These are phyloP conservation scores for Lipomyces orientalis DNA, from an alignment of 805 yeast genomes.

Conservation along the genomic window DNA sequence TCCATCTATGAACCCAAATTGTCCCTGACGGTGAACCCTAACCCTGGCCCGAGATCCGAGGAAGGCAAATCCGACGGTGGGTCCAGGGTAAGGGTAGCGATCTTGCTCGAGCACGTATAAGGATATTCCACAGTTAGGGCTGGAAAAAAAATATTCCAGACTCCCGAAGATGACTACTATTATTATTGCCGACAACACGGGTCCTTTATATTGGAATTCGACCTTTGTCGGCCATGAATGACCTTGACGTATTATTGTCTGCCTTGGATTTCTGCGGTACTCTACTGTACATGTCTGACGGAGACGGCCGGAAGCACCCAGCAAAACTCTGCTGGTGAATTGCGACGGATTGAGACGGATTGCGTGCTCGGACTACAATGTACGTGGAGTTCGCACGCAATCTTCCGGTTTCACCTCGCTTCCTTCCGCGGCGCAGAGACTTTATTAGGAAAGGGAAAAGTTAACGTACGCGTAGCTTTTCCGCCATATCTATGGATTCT, in stretches of 20 bases:
- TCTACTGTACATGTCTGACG: background rate
- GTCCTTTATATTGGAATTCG: background rate
- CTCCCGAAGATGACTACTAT: background rate
- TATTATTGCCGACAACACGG: background rate
- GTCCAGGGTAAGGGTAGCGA: background rate
- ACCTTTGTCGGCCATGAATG: slow-evolving; percentile 1
- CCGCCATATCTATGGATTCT: background rate
- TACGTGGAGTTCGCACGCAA: background rate
- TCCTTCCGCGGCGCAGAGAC: background rate
- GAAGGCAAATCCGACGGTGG: too few species aligned
- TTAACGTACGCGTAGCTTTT: background rate
- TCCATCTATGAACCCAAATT: too few species aligned
- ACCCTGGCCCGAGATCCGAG: too few species aligned
- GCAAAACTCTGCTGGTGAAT: background rate
- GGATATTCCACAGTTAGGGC: background rate
- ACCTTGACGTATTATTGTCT: background rate
- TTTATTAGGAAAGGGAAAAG: background rate
- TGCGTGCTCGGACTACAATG: background rate
- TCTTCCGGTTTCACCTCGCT: background rate
- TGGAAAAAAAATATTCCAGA: background rate
- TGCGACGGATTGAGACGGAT: background rate
- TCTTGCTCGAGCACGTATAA: background rate
- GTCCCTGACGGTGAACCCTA: too few species aligned
- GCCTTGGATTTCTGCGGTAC: background rate
- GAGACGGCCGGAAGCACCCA: background rate